A percentile compares a stretch with the other conserved stretches of the same genome.
Conservation (phyloP, 2,329 filamentous ascomycete species). For the Botrytis fabae region DNA sequence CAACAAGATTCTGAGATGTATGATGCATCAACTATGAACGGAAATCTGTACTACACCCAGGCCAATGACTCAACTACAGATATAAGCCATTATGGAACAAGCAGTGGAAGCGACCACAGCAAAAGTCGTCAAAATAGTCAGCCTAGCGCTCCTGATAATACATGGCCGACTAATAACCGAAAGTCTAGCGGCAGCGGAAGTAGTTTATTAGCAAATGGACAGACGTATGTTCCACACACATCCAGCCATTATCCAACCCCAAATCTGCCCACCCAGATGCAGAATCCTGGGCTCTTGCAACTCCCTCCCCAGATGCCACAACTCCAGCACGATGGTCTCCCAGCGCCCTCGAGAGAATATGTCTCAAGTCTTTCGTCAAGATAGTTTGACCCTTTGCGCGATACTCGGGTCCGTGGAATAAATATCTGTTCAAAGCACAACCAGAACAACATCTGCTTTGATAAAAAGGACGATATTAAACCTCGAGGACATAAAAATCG, state of each 20-base stretch:
- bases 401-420: not conserved
- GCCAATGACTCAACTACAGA: conserved; percentile 3
- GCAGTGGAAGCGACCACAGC: conserved; percentile 4
- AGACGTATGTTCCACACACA: not conserved
- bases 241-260: not conserved
- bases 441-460: not conserved
- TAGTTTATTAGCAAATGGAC: not conserved
- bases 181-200: conserved; percentile 15
- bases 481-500: not conserved
- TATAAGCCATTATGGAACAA: conserved; percentile 16
- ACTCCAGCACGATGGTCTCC: not conserved
- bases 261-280: not conserved
- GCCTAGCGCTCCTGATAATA: conserved; percentile 10
- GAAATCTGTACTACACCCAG: not conserved
- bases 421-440: not conserved
- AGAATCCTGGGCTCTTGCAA: not conserved
- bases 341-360: not conserved
- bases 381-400: not conserved
- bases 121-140: conserved; percentile 23
- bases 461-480: not conserved
- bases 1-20: conserved; percentile 12
- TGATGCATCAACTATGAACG: not conserved
- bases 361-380: not conserved
- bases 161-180: conserved; percentile 17
- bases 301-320: not conserved